Conservation (phyloP, 495 filamentous ascomycete genomes). For the Pyrenula aspistea region DNA sequence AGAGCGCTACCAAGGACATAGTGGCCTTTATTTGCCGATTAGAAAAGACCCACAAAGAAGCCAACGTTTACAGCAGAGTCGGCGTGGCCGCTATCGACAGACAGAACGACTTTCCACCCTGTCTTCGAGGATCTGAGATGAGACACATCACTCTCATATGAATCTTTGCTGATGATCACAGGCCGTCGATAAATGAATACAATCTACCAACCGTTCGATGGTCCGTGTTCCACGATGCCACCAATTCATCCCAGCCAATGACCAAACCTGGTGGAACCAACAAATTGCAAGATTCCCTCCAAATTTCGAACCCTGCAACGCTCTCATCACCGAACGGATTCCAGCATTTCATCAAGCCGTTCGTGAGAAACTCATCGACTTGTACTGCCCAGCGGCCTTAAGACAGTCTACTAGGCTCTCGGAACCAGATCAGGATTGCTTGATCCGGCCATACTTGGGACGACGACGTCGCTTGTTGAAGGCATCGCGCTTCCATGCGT, state of each 20-base stretch:
- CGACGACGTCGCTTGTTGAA: conserved; percentile 11
- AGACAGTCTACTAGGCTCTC: conserved; percentile 13
- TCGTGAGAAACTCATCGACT: conserved; percentile 17
- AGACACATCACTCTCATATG: too few species aligned
- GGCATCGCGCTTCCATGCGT: conserved; percentile 9
- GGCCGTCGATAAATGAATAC: too few species aligned
- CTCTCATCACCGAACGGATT: conserved; percentile 26
- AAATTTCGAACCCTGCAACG: conserved; percentile 23
- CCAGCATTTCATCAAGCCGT: conserved; percentile 16
- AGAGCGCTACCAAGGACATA: too few species aligned
- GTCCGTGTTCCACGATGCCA: conserved; percentile 10
- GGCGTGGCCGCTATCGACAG: too few species aligned
- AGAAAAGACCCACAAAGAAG: too few species aligned
- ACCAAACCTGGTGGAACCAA: conserved; percentile 20
- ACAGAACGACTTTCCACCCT: too few species aligned
- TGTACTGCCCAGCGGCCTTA: conserved; percentile 18
- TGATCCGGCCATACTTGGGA: conserved; percentile 34
- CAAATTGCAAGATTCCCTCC: conserved; percentile 17
- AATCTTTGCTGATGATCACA: too few species aligned
- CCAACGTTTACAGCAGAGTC: too few species aligned
- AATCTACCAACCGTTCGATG: too few species aligned
- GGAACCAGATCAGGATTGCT: conserved; percentile 24
- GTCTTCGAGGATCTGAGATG: too few species aligned
- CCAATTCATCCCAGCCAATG: conserved; percentile 2
- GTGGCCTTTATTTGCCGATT: too few species aligned